phyloP scores from a whole-genome alignment of 2,329 filamentous ascomycete species.

The Colletotrichum sp. region DNA sequence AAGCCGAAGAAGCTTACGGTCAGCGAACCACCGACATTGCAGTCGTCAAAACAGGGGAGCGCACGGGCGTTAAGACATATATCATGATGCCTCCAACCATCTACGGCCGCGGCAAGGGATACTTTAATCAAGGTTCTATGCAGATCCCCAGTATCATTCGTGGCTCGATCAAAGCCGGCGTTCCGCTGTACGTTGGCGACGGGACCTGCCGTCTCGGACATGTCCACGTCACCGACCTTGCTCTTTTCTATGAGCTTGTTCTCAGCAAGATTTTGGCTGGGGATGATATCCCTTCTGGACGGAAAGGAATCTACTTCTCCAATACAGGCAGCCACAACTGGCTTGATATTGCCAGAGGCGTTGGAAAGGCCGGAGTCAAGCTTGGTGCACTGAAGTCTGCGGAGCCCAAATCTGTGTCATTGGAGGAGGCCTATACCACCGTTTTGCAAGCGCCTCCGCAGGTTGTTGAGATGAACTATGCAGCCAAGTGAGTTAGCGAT shows the following conservation, averaged over 20 bases:
- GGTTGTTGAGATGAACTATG: constrained; percentile 12
- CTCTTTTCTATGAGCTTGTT: constrained; percentile 43
- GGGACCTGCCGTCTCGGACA: constrained; percentile 44
- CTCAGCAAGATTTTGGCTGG: constrained; percentile 35
- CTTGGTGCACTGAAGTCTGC: constrained; percentile 33
- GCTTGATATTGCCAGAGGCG: constrained; percentile 38
- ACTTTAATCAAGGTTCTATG: constrained; percentile 42
- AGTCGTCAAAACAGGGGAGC: constrained; percentile 43
- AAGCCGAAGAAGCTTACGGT: constrained; percentile 39
- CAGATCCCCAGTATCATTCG: constrained; percentile 41
- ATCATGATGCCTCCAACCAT: constrained; percentile 53
- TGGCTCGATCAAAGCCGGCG: constrained; percentile 28
- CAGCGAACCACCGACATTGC: constrained; percentile 50
- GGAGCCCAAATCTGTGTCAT: not conserved
- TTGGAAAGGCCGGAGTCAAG: constrained; percentile 36
- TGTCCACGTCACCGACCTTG: constrained; percentile 50
- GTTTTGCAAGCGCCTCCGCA: not conserved
- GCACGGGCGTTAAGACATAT: constrained; percentile 45
- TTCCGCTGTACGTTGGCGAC: constrained; percentile 33
- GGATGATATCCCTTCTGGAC: constrained; percentile 36
- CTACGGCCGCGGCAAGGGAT: constrained; percentile 48
- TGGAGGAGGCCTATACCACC: not conserved
- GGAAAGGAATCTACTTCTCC: constrained; percentile 46
- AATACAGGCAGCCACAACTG: constrained; percentile 44
- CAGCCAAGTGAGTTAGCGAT: not conserved